These are phyloP conservation scores for Scutellaria minor DNA, from an alignment of 257 asterid genomes.

Conservation along the genomic window DNA sequence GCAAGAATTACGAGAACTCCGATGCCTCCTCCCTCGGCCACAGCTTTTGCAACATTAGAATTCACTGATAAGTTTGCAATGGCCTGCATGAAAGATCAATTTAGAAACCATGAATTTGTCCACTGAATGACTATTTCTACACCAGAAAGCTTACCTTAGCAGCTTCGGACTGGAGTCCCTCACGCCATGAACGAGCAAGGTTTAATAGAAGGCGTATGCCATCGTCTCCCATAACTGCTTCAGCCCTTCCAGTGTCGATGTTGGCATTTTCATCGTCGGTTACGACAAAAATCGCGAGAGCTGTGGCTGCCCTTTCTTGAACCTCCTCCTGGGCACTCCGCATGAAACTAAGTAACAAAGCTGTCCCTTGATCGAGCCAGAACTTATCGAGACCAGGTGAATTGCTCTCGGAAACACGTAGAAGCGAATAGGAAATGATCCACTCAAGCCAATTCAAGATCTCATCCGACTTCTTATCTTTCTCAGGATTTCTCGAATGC, in stretches of 20 bases:
- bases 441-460: constrained; percentile 80
- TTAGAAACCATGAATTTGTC: constrained; percentile 8
- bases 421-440: constrained; percentile 71
- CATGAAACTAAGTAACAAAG: constrained; percentile 68
- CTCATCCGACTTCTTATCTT: constrained; percentile 55
- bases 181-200: constrained; percentile 82
- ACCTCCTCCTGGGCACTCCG: constrained; percentile 81
- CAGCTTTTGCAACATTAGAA: constrained; percentile 84
- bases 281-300: constrained; percentile 78
- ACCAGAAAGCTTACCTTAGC: constrained; percentile 59
- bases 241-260: constrained; percentile 80
- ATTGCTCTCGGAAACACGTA: constrained; percentile 80
- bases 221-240: constrained; percentile 68
- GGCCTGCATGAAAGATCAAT: constrained; percentile 58
- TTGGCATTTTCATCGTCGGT: constrained; percentile 81
- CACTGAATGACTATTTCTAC: constrained; percentile 1
- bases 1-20: constrained; percentile 65
- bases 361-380: constrained; percentile 84
- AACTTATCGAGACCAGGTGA: constrained; percentile 70
- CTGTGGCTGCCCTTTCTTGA: constrained; percentile 90
- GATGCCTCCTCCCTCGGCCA: constrained; percentile 93
- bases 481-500: constrained; percentile 51
- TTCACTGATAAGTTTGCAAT: constrained; percentile 79
- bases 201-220: constrained; percentile 69
- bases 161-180: constrained; percentile 88